These are phyloP conservation scores for Paraconiothyrium brasiliense DNA, from an alignment of 2,329 filamentous ascomycete species.

Conservation along the genomic window DNA sequence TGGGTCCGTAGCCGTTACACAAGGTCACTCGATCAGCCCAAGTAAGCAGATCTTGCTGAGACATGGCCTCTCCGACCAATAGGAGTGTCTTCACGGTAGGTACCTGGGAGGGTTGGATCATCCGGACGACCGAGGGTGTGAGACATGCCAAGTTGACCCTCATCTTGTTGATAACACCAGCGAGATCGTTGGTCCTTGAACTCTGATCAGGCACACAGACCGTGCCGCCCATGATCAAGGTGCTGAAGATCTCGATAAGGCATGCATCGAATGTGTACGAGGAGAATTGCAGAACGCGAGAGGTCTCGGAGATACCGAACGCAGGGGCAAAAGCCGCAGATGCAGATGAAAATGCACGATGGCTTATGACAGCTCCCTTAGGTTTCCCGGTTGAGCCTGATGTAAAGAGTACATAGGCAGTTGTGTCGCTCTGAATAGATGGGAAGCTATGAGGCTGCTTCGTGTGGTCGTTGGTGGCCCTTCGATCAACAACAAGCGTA, in stretches of 20 bases:
- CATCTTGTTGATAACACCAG: constrained; percentile 50
- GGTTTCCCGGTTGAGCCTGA: constrained; percentile 66
- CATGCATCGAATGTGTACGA: constrained; percentile 58
- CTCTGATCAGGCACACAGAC: constrained; percentile 60
- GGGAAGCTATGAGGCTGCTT: constrained; percentile 39
- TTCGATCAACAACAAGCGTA: constrained; percentile 45
- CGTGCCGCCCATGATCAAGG: constrained; percentile 57
- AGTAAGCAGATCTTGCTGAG: constrained; percentile 43
- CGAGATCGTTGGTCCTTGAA: constrained; percentile 57
- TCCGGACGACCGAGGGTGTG: constrained; percentile 54
- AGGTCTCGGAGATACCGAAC: constrained; percentile 57
- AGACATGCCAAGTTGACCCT: constrained; percentile 55
- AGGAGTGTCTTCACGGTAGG: constrained; percentile 38
- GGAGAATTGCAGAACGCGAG: constrained; percentile 64
- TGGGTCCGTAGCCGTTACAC: constrained; percentile 53
- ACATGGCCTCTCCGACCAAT: constrained; percentile 46
- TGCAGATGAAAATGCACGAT: constrained; percentile 65
- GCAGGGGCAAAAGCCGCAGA: constrained; percentile 36
- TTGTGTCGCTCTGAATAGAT: constrained; percentile 55
- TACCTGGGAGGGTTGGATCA: constrained; percentile 40
- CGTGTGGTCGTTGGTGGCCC: constrained; percentile 51
- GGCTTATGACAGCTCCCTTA: constrained; percentile 70
- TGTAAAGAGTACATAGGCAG: constrained; percentile 70
- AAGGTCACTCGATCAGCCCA: constrained; percentile 50
- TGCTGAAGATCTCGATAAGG: constrained; percentile 58